phyloP scores from a whole-genome alignment of 192 early-diverging fungal species.

The Spinellus fusiger region DNA sequence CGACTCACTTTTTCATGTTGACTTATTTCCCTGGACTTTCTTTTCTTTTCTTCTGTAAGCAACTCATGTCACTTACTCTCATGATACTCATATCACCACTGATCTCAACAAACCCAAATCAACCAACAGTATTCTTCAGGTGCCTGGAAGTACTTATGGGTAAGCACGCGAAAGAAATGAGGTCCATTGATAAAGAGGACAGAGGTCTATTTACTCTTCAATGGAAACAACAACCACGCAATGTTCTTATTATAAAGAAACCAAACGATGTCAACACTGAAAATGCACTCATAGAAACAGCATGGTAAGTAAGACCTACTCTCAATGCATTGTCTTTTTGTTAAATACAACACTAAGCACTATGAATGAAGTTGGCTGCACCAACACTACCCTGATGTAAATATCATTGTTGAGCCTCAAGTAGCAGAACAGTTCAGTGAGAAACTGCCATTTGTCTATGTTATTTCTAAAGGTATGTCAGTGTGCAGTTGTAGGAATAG shows the following conservation, averaged over 20 bases:
- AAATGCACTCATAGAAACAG: slow-evolving; percentile 58
- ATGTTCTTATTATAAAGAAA: slow-evolving; percentile 78
- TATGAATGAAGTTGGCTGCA: slow-evolving; percentile 56
- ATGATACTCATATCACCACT: slow-evolving; percentile 3
- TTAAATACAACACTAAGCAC: not conserved
- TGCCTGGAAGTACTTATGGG: slow-evolving; percentile 47
- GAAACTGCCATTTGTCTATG: slow-evolving; percentile 47
- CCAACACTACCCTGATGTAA: slow-evolving; percentile 51
- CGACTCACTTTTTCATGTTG: too few relatives aligned
- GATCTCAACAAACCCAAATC: slow-evolving; percentile 20
- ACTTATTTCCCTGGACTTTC: too few relatives aligned
- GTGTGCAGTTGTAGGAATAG: not conserved
- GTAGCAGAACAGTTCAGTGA: slow-evolving; percentile 51
- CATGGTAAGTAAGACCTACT: slow-evolving; percentile 31
- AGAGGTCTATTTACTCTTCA: slow-evolving; percentile 45
- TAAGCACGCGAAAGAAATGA: slow-evolving; percentile 7
- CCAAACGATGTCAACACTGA: slow-evolving; percentile 62
- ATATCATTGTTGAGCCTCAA: slow-evolving; percentile 64
- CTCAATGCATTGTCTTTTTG: not conserved
- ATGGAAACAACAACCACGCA: slow-evolving; percentile 63
- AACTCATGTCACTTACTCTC: too few relatives aligned
- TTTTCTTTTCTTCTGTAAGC: too few relatives aligned
- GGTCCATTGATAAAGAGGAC: not conserved
- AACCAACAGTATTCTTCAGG: slow-evolving; percentile 38
- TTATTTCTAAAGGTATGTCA: slow-evolving; percentile 42